Conservation (phyloP, 2,329 filamentous ascomycete species). For the Coniochaeta sp. region DNA sequence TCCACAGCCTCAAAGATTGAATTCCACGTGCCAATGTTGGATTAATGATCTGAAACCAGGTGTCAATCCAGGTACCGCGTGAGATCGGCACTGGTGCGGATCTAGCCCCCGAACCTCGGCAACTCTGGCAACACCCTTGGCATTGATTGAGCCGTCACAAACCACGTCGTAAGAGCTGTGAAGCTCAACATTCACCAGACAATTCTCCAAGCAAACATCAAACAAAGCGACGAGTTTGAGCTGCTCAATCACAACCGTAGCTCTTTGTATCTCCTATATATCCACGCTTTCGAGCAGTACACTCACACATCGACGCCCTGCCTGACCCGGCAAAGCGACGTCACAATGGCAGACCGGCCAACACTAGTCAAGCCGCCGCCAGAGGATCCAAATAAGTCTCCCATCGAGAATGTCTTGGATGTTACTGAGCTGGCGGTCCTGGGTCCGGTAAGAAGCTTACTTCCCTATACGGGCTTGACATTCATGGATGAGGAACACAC, state of each 20-base stretch:
- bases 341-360: slow-evolving; percentile 21
- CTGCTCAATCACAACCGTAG: not conserved
- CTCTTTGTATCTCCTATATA: not conserved
- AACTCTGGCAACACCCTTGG: not conserved
- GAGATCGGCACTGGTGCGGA: not conserved
- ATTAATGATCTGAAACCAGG: not conserved
- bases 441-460: slow-evolving; percentile 50
- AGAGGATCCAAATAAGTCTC: slow-evolving; percentile 61
- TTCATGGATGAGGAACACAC: too few relatives aligned
- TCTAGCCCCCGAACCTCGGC: not conserved
- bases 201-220: not conserved
- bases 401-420: slow-evolving; percentile 85
- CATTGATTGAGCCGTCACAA: not conserved
- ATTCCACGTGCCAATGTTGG: not conserved
- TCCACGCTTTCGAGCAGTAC: too few relatives aligned
- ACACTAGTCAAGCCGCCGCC: slow-evolving; percentile 72
- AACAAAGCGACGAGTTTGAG: not conserved
- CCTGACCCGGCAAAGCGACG: not conserved
- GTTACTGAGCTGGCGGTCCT: slow-evolving; percentile 72
- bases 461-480: too few relatives aligned
- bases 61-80: not conserved
- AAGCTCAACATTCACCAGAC: not conserved
- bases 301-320: too few relatives aligned
- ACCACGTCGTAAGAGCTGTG: not conserved
- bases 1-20: too few relatives aligned